phyloP scores from a whole-genome alignment of 1,284 basidiomycete species.

The Hemileia vastatrix region DNA sequence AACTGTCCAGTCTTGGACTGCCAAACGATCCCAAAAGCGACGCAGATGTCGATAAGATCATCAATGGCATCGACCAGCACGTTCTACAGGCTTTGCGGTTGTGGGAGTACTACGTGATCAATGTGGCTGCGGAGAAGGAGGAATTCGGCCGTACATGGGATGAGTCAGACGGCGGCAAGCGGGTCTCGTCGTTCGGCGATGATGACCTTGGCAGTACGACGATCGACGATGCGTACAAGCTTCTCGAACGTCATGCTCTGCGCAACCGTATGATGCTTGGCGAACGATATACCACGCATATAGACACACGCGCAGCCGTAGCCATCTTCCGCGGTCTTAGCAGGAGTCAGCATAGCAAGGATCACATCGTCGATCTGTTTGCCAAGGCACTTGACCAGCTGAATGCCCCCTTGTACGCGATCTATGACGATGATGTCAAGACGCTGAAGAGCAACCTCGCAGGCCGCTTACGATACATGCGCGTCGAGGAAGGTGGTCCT shows the following conservation, averaged over 20 bases:
- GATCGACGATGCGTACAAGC: neutral
- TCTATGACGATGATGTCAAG: slow-evolving; percentile 36
- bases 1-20: slow-evolving; percentile 25
- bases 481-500: slow-evolving; percentile 34
- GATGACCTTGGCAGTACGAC: slow-evolving; percentile 8
- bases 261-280: slow-evolving; percentile 30
- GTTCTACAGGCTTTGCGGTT: slow-evolving; percentile 32
- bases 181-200: slow-evolving; percentile 14
- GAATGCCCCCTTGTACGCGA: slow-evolving; percentile 31
- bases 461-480: slow-evolving; percentile 33
- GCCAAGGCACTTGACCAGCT: slow-evolving; percentile 30
- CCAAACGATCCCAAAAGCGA: slow-evolving; percentile 30
- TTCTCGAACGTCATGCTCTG: slow-evolving; percentile 28
- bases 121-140: slow-evolving; percentile 28
- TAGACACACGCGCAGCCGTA: no score
- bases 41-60: slow-evolving; percentile 30
- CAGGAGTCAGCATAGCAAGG: slow-evolving; percentile 25
- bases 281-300: slow-evolving; percentile 30
- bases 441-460: slow-evolving; percentile 33
- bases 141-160: slow-evolving; percentile 24
- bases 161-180: neutral
- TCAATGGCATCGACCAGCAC: slow-evolving; percentile 31
- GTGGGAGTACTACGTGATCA: slow-evolving; percentile 38
- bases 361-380: slow-evolving; percentile 26
- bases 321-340: slow-evolving; percentile 22